Evolutionary conservation across 805 yeast species (phyloP), one percentile per base, ranked within the genome.

Genomic region (Wickerhamiella domercqiae): DNA sequence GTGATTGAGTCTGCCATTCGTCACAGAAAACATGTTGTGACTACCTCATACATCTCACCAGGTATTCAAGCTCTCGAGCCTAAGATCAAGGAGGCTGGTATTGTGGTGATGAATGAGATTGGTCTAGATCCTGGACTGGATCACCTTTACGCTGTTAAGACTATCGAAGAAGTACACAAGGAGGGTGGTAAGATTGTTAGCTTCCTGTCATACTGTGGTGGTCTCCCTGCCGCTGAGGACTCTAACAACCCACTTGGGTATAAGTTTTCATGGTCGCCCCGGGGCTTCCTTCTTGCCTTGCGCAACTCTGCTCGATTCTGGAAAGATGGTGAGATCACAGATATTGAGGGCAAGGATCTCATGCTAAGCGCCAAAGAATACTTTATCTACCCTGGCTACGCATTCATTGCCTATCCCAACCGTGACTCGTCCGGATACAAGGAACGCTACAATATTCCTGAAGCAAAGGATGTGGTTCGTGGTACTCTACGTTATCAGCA

Each of bases 111-210:
- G 94, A 90, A 90, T 66, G 98, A 90, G 68, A 90, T 90, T 50
- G 98, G 98, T 54, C 72, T 90, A 60, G 98, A 90, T 61, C 98
- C 98, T 47, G 98, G 98, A 72, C 71, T 90, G 51, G 98, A 90
- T 63, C 98, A 90, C 65, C 73, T 90, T 62, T 90, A 90, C 60
- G 98, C 98, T 36, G 93, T 90, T 60, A 90, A 90, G 73, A 83
- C 97, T 51, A 82, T 90, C 57, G 94, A 82, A 56, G 98, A 90
- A 66, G 96, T 90, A 42, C 98, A 90, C 68, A 65, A 67, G 48
- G 72, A 70, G 20, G 82, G 82, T 47, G 98, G 98, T 59, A 81
- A 90, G 67, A 81, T 90, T 64, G 81, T 72, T 57, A 79, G 94
- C 5, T 90, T 90, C 74, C 66, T 84, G 52, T 82, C 95, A 5